phyloP scores from a whole-genome alignment of 2,329 filamentous ascomycete species.

The Cadophora malorum region DNA sequence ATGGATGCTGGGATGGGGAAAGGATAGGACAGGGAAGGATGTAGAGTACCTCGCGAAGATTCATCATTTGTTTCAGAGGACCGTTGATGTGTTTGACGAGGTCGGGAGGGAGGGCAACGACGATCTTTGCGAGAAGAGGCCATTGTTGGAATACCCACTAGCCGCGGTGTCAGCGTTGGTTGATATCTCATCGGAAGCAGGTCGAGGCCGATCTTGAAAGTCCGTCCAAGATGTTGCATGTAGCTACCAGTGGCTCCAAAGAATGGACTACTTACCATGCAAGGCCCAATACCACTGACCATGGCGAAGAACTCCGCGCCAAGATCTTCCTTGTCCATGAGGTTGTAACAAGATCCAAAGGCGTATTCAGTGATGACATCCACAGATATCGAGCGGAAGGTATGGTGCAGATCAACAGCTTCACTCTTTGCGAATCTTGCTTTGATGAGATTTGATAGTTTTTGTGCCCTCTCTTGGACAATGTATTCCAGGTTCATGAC shows the following conservation, averaged over 20 bases:
- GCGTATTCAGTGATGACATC: slow-evolving; percentile 46
- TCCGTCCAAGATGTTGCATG: no score
- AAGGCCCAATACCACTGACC: slow-evolving; percentile 37
- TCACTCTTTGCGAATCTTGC: slow-evolving; percentile 27
- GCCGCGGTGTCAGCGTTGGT: background rate
- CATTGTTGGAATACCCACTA: slow-evolving; percentile 35
- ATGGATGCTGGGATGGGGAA: background rate
- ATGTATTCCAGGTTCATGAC: slow-evolving; percentile 42
- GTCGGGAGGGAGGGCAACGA: slow-evolving; percentile 37
- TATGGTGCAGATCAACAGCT: slow-evolving; percentile 41
- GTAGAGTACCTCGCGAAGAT: slow-evolving; percentile 31
- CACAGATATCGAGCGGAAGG: slow-evolving; percentile 41
- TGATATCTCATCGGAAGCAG: background rate
- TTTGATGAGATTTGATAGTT: slow-evolving; percentile 31
- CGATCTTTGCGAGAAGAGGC: slow-evolving; percentile 32
- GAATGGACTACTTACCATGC: slow-evolving; percentile 19
- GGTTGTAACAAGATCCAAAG: slow-evolving; percentile 43
- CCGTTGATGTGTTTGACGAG: slow-evolving; percentile 37
- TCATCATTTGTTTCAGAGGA: slow-evolving; percentile 33
- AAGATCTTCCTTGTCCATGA: slow-evolving; percentile 41
- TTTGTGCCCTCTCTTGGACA: slow-evolving; percentile 39
- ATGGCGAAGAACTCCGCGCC: slow-evolving; percentile 41
- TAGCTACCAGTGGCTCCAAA: background rate
- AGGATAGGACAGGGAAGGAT: background rate
- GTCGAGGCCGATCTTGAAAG: background rate